A percentile compares a stretch with the other conserved stretches of the same genome.
Evolutionary conservation across 2,329 filamentous ascomycete species (phyloP).

Genomic region (Aspergillus sp.): DNA sequence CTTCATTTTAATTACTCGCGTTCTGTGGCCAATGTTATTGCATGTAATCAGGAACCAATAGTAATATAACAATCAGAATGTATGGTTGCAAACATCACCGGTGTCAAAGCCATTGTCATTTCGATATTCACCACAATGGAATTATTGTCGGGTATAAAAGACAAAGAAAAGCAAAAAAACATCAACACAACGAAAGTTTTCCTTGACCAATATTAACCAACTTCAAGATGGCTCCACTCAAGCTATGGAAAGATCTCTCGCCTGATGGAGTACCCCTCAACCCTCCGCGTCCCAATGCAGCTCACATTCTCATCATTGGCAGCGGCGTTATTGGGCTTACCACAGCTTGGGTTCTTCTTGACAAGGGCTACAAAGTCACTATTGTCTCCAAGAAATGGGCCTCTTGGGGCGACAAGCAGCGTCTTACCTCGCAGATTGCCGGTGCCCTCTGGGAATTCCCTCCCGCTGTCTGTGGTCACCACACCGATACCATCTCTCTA

Average conservation of each 20-base stretch:
- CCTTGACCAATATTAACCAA: neutral
- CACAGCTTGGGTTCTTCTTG: constrained; percentile 46
- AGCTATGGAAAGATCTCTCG: too few relatives aligned
- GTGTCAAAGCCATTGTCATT: neutral
- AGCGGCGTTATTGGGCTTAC: constrained; percentile 10
- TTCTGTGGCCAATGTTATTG: too few relatives aligned
- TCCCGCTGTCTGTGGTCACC: constrained; percentile 47
- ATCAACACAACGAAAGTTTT: neutral
- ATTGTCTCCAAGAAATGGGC: constrained; percentile 48
- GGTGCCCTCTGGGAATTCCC: constrained; percentile 50
- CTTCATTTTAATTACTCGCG: too few relatives aligned
- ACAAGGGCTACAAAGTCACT: constrained; percentile 48
- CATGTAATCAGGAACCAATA: too few relatives aligned
- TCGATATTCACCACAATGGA: neutral
- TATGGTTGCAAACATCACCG: too few relatives aligned
- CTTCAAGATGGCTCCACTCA: neutral
- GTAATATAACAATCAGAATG: too few relatives aligned
- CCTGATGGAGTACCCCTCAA: too few relatives aligned
- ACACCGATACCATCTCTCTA: constrained; percentile 19
- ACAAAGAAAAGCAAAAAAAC: neutral
- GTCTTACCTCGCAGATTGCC: constrained; percentile 49
- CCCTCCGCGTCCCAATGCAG: neutral
- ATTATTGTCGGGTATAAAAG: neutral
- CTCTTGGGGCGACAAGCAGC: constrained; percentile 30
- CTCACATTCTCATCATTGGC: constrained; percentile 13